These are phyloP conservation scores for Leishmania tropica DNA, from an alignment of 208 protist genomes.

Conservation along the genomic window DNA sequence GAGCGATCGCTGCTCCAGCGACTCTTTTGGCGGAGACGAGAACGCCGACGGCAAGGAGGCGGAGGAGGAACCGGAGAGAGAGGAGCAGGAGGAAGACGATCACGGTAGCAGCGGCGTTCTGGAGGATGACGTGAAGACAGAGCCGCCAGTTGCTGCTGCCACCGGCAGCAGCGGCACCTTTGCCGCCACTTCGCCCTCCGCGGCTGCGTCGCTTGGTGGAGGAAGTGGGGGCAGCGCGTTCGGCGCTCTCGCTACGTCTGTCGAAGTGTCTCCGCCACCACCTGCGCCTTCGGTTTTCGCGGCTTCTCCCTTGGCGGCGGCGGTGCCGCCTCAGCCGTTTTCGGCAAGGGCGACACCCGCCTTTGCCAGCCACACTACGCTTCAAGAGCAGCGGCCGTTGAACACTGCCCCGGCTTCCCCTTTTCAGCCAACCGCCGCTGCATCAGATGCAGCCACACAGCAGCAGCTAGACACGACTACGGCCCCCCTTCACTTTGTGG, in stretches of 20 bases:
- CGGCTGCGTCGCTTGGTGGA: background rate
- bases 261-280: background rate
- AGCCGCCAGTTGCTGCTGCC: background rate
- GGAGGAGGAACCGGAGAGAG: background rate
- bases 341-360: background rate
- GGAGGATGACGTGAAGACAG: background rate
- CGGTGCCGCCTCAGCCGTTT: background rate
- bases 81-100: background rate
- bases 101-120: background rate
- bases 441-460: background rate
- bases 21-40: background rate
- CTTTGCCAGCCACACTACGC: background rate
- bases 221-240: slow-evolving; percentile 2
- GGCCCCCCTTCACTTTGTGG: slow-evolving; percentile 22
- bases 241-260: slow-evolving; percentile 1
- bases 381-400: background rate
- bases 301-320: background rate
- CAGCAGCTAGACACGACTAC: background rate
- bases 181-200: background rate
- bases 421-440: background rate
- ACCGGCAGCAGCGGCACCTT: slow-evolving; percentile 3
- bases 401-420: background rate
- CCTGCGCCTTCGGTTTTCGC: background rate
- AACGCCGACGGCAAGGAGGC: background rate
- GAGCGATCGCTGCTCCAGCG: slow-evolving; percentile 4